Evolutionary conservation across 2,329 filamentous ascomycete genomes (phyloP).

Genomic region (Xylariomycetidae sp.): DNA sequence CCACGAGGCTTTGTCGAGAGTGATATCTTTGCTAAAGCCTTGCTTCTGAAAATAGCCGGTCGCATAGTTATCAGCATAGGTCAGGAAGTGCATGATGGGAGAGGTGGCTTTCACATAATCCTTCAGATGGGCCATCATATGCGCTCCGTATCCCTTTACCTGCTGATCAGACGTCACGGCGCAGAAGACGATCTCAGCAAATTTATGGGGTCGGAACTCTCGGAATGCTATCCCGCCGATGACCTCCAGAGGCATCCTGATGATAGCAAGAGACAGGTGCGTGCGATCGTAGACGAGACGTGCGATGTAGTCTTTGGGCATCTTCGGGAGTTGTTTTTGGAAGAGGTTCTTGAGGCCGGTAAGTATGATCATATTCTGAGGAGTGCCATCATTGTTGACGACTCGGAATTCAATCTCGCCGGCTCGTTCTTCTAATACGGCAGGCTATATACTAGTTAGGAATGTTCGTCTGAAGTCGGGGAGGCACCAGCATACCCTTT

Average conservation of each 20-base stretch:
- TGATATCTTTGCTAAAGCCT: conserved; percentile 96
- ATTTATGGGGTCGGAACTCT: conserved; percentile 81
- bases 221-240: conserved; percentile 93
- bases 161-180: conserved; percentile 95
- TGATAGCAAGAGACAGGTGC: conserved; percentile 89
- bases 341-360: conserved; percentile 95
- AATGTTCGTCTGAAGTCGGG: background rate
- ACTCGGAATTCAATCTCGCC: conserved; percentile 94
- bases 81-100: conserved; percentile 94
- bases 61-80: conserved; percentile 95
- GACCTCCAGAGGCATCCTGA: conserved; percentile 88
- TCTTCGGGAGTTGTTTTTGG: conserved; percentile 94
- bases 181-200: conserved; percentile 97
- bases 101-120: conserved; percentile 95
- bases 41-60: conserved; percentile 99
- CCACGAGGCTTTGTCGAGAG: conserved; percentile 80
- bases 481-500: conserved; percentile 1
- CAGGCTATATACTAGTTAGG: conserved; percentile 48
- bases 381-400: conserved; percentile 85
- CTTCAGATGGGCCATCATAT: conserved; percentile 94
- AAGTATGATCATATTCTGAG: conserved; percentile 83
- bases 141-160: conserved; percentile 94
- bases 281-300: conserved; percentile 92
- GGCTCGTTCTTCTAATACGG: conserved; percentile 84
- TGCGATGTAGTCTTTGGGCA: conserved; percentile 98